Evolutionary conservation across 805 yeast genomes (phyloP).

Genomic region (Starmerella kuoi): DNA sequence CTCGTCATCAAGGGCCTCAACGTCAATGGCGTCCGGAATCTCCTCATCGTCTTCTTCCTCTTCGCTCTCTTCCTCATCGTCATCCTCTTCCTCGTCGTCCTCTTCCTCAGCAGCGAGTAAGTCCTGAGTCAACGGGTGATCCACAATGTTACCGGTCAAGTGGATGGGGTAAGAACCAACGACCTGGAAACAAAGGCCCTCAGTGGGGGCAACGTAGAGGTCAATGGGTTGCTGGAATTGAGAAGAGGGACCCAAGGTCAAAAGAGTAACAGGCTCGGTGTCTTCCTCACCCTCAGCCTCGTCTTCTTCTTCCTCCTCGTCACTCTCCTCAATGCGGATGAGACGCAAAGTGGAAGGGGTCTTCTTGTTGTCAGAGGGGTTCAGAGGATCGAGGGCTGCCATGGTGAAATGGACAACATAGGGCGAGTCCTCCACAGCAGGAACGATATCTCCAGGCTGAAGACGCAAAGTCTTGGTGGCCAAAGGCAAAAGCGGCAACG

Average conservation of each 20-base stretch:
- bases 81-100: slow-evolving; percentile 33
- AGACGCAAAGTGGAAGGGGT: slow-evolving; percentile 84
- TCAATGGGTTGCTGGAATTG: slow-evolving; percentile 74
- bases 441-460: slow-evolving; percentile 75
- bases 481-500: slow-evolving; percentile 15
- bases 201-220: slow-evolving; percentile 81
- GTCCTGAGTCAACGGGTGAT: slow-evolving; percentile 80
- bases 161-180: slow-evolving; percentile 93
- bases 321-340: slow-evolving; percentile 32
- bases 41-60: slow-evolving; percentile 24
- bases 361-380: slow-evolving; percentile 41
- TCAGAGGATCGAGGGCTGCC: slow-evolving; percentile 89
- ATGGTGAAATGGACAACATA: slow-evolving; percentile 81
- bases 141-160: slow-evolving; percentile 88
- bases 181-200: slow-evolving; percentile 86
- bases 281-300: slow-evolving; percentile 45
- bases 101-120: slow-evolving; percentile 41
- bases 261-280: slow-evolving; percentile 51
- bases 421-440: slow-evolving; percentile 77
- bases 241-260: slow-evolving; percentile 78
- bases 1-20: slow-evolving; percentile 39
- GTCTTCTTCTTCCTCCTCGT: slow-evolving; percentile 34
- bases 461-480: slow-evolving; percentile 29
- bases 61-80: slow-evolving; percentile 26
- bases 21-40: slow-evolving; percentile 19